Conservation (phyloP, 2,329 filamentous ascomycete species). For the Aspergillus sp. region DNA sequence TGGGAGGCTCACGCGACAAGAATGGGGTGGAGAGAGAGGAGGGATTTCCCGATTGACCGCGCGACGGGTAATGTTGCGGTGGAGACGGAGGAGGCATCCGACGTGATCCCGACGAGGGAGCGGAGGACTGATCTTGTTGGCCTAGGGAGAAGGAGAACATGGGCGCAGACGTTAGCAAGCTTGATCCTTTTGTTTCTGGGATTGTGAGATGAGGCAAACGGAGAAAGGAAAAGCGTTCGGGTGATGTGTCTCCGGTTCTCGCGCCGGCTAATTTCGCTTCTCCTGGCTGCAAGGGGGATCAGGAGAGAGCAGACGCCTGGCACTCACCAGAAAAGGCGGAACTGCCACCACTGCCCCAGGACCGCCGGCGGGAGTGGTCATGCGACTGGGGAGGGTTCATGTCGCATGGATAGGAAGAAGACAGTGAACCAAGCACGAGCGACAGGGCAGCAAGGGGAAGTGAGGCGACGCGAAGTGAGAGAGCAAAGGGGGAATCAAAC, state of each 20-base stretch:
- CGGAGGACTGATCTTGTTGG: conserved; percentile 37
- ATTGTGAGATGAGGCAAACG: neutral
- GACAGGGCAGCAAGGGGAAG: conserved; percentile 9
- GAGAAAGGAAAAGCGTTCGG: conserved; percentile 7
- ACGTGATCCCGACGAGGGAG: conserved; percentile 42
- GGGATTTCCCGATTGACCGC: conserved; percentile 45
- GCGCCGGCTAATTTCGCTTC: conserved; percentile 12
- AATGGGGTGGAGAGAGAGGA: conserved; percentile 45
- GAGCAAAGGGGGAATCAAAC: conserved; percentile 7
- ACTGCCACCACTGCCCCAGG: conserved; percentile 43
- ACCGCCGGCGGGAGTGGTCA: conserved; percentile 40
- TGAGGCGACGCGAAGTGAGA: conserved; percentile 15
- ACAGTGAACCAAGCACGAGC: conserved; percentile 3
- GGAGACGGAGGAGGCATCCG: conserved; percentile 59
- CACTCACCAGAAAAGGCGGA: conserved; percentile 45
- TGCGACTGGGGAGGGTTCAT: conserved; percentile 42
- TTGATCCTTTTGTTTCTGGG: neutral
- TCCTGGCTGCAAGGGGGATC: conserved; percentile 15
- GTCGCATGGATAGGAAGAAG: conserved; percentile 30
- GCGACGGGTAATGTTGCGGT: conserved; percentile 52
- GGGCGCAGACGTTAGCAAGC: conserved; percentile 19
- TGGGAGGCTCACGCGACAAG: conserved; percentile 60
- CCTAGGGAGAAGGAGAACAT: conserved; percentile 23
- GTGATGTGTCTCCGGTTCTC: conserved; percentile 2
- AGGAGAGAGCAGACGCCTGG: conserved; percentile 19